Percentiles rank a stretch among this genome's conserved stretches.
These are phyloP conservation scores for Hirschfeldia incana DNA, from an alignment of 345 rosid species.

Conservation along the genomic window DNA sequence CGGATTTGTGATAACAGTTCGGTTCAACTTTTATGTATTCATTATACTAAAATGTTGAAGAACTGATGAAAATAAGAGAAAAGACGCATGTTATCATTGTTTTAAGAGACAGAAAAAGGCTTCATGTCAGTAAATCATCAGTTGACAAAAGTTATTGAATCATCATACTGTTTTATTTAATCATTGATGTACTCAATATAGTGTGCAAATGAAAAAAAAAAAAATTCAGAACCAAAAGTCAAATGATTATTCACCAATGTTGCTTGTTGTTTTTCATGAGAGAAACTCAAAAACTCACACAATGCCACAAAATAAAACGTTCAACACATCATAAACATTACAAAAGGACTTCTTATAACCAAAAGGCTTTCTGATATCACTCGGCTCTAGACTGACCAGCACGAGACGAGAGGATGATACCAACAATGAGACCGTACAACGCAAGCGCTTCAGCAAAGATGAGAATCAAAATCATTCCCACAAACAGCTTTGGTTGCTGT, in stretches of 20 bases:
- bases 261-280: slow-evolving; percentile 28
- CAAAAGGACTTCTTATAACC: slow-evolving; percentile 1
- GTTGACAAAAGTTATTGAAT: neutral
- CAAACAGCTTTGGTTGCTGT: slow-evolving; percentile 89
- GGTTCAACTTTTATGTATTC: neutral
- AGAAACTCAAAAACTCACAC: slow-evolving; percentile 32
- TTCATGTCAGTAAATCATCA: neutral
- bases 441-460: slow-evolving; percentile 97
- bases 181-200: slow-evolving; percentile 9
- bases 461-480: slow-evolving; percentile 95
- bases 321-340: slow-evolving; percentile 23
- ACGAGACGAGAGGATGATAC: slow-evolving; percentile 92
- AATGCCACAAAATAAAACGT: slow-evolving; percentile 9
- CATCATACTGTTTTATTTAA: neutral
- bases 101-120: neutral
- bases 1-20: neutral
- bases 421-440: slow-evolving; percentile 83
- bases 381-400: slow-evolving; percentile 96
- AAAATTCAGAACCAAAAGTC: neutral
- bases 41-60: neutral
- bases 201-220: slow-evolving; percentile 12
- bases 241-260: neutral
- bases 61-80: neutral
- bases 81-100: neutral
- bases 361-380: slow-evolving; percentile 17